A percentile compares a stretch with the other conserved stretches of the same genome.
These are phyloP conservation scores for Limnanthes douglasii DNA, from an alignment of 345 rosid species.

Conservation along the genomic window DNA sequence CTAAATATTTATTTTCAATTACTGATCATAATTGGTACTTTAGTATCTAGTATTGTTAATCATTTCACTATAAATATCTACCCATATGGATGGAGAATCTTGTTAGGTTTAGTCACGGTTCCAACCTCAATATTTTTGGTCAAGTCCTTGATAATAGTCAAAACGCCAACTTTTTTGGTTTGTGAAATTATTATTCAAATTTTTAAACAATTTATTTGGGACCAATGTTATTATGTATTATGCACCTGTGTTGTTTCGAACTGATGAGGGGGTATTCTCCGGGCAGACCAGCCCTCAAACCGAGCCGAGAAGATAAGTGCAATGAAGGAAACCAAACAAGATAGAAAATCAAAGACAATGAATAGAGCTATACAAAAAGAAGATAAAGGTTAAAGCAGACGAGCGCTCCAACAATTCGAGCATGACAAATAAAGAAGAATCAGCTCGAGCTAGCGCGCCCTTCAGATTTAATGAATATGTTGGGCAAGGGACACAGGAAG, in stretches of 20 bases:
- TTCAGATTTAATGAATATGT: no score
- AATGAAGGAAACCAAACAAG: no score
- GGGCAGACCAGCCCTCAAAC: no score
- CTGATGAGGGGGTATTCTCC: no score
- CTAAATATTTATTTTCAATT: slow-evolving; percentile 52
- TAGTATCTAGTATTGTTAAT: slow-evolving; percentile 35
- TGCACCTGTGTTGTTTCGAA: slow-evolving; percentile 19
- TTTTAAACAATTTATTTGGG: slow-evolving; percentile 62
- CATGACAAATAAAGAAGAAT: no score
- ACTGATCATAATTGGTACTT: slow-evolving; percentile 52
- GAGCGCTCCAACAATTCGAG: no score
- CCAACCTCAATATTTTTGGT: slow-evolving; percentile 39
- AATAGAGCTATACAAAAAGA: no score
- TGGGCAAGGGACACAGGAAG: no score
- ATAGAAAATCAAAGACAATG: no score
- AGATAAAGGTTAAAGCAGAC: no score
- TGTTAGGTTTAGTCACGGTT: slow-evolving; percentile 44
- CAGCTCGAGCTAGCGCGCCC: no score
- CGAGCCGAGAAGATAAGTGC: no score
- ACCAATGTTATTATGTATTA: slow-evolving; percentile 23
- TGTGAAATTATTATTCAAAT: slow-evolving; percentile 33
- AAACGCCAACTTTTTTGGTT: slow-evolving; percentile 44
- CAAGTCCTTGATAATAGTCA: slow-evolving; percentile 41
- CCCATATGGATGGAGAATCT: slow-evolving; percentile 47
- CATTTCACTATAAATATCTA: slow-evolving; percentile 18